A percentile compares a stretch with the other conserved stretches of the same genome.
phyloP scores from a whole-genome alignment of 148 eudicot genomes.

The Pouteria glomerata region DNA sequence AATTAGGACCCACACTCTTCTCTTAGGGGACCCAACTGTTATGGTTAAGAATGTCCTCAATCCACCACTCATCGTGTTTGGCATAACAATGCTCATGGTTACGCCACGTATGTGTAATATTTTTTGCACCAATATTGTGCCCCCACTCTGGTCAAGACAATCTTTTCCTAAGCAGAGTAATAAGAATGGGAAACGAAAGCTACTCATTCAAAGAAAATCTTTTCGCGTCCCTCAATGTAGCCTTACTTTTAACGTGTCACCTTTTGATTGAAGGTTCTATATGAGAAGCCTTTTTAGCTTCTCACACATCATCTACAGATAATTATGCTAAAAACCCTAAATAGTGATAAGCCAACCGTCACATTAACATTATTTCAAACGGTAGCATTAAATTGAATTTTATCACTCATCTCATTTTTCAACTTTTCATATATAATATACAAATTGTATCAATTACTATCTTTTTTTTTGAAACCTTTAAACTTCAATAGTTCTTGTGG shows the following conservation, averaged over 20 bases:
- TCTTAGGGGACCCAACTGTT: background rate
- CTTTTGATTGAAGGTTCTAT: background rate
- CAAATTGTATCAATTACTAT: background rate
- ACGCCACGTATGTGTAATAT: background rate
- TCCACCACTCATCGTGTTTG: background rate
- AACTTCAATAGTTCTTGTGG: background rate
- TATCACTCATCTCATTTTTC: no score
- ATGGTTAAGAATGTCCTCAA: background rate
- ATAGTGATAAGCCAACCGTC: background rate
- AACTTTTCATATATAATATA: background rate
- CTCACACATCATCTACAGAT: background rate
- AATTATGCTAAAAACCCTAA: no score
- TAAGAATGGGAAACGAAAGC: no score
- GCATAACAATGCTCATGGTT: background rate
- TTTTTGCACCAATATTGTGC: no score
- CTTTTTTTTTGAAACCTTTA: background rate
- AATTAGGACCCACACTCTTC: no score
- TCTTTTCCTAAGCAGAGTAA: background rate
- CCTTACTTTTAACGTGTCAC: no score
- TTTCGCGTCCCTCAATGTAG: background rate
- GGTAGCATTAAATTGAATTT: background rate
- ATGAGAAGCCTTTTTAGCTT: no score
- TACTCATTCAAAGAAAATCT: no score
- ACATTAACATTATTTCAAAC: no score
- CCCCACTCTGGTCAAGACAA: no score